Evolutionary conservation across 768 basidiomycete genomes (phyloP), one percentile per base, ranked within the genome.

Genomic region (Piloderma croceum): DNA sequence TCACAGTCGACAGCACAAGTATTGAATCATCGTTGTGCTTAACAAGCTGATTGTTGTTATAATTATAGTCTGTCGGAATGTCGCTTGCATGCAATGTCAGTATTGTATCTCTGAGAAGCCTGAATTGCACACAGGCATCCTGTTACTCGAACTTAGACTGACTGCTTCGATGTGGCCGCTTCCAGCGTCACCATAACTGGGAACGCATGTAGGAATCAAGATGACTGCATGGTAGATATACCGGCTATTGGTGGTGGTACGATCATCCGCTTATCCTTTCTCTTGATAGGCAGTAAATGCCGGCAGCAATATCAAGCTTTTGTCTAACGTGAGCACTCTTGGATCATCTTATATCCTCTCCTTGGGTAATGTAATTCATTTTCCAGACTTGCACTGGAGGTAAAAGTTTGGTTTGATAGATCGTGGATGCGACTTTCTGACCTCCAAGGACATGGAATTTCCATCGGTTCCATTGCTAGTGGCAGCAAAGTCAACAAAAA

Each of bases 381-480:
- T 9, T 15, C 10, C 9, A 29, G 27, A 29, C 27, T 29, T 29
- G 27, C 27, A 9, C 27, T 29, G 27, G 27, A 29, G 27, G 27
- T 29, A 29, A 29, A 15, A 29, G 27, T 15, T 9, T 9, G 27
- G 10, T 29, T 15, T 29, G 27, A 29, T 29, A 9, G 15, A 29
- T 29, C 15, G 27, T n/a, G 27, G 27, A 9, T 29, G 15, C 15
- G 27, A 29, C 27, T n/a, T n/a, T n/a, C n/a, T n/a, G n/a, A n/a
- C n/a, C n/a, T n/a, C n/a, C n/a, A n/a, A 29, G 81, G 83, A 3
- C 82, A 86, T 36, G 81, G 83, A 21, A 74, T 81, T 45, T 80
- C 77, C 4, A 67, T 83, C 20, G 82, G 69, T 15, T 70, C 73
- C 2, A 65, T 71, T 43, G 20, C 43, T 6, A 64, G 64, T 11